Evolutionary conservation across 2,329 filamentous ascomycete genomes (phyloP), one percentile per base, ranked within the genome.

Genomic region (Colletotrichum plurivorum): DNA sequence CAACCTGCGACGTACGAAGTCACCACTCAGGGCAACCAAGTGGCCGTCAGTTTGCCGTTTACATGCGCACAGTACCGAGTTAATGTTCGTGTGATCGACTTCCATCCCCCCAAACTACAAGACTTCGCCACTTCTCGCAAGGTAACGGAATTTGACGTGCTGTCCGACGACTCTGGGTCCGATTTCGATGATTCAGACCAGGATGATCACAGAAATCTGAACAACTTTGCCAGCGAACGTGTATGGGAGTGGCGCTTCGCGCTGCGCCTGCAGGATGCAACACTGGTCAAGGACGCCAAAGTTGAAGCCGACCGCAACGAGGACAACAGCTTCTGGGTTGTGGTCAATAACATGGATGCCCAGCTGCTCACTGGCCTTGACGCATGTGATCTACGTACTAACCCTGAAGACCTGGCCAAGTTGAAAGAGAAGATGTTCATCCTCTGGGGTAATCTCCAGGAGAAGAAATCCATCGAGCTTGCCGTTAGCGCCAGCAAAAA

Each of bases 381-480:
- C 60, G 87, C 88, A 1, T 78, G 78, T 55, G 79, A 88, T 77
- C 84, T 97, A 41, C 86, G 85, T 20, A 76, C 79, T n/a, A 81
- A 92, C 52, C 73, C 79, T 2, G 59, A 78, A 0, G 75, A 80
- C 1, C 81, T 96, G 1, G 76, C 74, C 3, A 71, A 78, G 7
- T 80, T 98, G 5, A 87, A 89, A 58, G 89, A 97, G 73, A 90
- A 88, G 73, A 83, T 98, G 63, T 95, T 92, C 76, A 82, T 89
- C 43, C 84, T 98, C 1, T 98, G 95, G 95, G 95, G 95, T 1
- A 89, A 97, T 70, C 83, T 98, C 1, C 90, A 95, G 76, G 94
- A 97, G 76, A 78, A 83, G 55, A 94, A 93, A 76, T 74, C 75
- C 2, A 77, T 73, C n/a, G 73, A 78, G 2, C 72, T 78, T 20